Evolutionary conservation across 2,329 filamentous ascomycete species (phyloP).

Genomic region (Camillea tinctor): DNA sequence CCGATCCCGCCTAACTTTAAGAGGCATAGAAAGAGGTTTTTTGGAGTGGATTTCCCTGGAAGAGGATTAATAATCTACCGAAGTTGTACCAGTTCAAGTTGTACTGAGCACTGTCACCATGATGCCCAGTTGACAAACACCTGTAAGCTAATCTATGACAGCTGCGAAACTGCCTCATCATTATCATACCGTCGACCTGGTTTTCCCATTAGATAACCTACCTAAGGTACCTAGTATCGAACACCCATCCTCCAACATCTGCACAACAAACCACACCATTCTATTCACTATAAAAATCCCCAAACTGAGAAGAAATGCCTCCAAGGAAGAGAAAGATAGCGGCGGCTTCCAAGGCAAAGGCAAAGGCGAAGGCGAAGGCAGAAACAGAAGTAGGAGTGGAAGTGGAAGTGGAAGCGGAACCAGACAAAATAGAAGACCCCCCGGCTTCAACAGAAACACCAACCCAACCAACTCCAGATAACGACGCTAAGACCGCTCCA

Average conservation of each 20-base stretch:
- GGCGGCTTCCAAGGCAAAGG: constrained; percentile 11
- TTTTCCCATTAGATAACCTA: not conserved
- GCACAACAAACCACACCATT: not conserved
- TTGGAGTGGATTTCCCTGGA: not conserved
- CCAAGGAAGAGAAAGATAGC: constrained; percentile 46
- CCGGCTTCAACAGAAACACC: constrained; percentile 24
- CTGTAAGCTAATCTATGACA: not conserved
- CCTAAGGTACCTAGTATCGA: too few relatives aligned
- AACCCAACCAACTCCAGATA: constrained; percentile 9
- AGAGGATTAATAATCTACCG: not conserved
- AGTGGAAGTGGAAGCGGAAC: constrained; percentile 21
- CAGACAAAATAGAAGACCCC: constrained; percentile 13
- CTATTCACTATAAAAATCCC: constrained; percentile 3
- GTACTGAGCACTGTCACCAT: too few relatives aligned
- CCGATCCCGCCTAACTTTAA: too few relatives aligned
- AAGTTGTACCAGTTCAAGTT: not conserved
- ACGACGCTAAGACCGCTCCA: constrained; percentile 12
- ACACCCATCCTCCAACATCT: not conserved
- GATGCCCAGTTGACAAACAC: too few relatives aligned
- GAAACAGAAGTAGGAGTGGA: too few relatives aligned
- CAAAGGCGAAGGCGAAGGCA: too few relatives aligned
- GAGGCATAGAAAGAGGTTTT: not conserved
- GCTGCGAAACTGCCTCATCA: not conserved
- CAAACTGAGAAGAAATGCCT: constrained; percentile 32
- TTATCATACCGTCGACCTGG: constrained; percentile 5